Conservation (phyloP, 2,329 filamentous ascomycete genomes). For the Diaporthe amygdali region DNA sequence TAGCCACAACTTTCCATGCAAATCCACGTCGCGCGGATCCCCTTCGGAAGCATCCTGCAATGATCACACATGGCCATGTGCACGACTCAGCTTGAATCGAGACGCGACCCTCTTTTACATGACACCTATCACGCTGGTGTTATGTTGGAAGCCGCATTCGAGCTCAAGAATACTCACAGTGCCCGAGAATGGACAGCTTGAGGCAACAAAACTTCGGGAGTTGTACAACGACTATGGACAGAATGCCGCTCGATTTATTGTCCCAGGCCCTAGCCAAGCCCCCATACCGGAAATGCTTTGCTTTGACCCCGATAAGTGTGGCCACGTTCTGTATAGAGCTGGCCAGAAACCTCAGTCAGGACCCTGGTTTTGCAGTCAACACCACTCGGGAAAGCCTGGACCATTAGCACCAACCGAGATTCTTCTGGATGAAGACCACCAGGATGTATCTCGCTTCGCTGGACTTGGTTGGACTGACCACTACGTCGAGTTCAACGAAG, state of each 20-base stretch:
- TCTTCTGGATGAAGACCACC: not conserved
- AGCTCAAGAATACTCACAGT: not conserved
- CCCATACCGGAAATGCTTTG: not conserved
- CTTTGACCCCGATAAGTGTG: not conserved
- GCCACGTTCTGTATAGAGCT: not conserved
- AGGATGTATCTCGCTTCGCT: not conserved
- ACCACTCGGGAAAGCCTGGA: not conserved
- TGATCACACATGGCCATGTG: not conserved
- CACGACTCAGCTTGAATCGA: not conserved
- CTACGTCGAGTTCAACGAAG: not conserved
- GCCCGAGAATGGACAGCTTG: not conserved
- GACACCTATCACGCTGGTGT: not conserved
- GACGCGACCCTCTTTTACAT: not conserved
- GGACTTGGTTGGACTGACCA: not conserved
- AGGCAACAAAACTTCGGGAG: not conserved
- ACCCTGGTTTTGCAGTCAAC: not conserved
- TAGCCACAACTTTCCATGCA: not conserved
- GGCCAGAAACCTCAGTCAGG: not conserved
- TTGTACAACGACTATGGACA: not conserved
- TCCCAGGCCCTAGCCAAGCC: not conserved
- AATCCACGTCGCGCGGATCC: not conserved
- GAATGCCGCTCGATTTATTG: not conserved
- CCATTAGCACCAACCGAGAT: not conserved
- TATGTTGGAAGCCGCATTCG: not conserved
- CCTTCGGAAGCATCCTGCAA: not conserved